Evolutionary conservation across 2,329 filamentous ascomycete species (phyloP).

Genomic region (Pseudogymnoascus sp.): DNA sequence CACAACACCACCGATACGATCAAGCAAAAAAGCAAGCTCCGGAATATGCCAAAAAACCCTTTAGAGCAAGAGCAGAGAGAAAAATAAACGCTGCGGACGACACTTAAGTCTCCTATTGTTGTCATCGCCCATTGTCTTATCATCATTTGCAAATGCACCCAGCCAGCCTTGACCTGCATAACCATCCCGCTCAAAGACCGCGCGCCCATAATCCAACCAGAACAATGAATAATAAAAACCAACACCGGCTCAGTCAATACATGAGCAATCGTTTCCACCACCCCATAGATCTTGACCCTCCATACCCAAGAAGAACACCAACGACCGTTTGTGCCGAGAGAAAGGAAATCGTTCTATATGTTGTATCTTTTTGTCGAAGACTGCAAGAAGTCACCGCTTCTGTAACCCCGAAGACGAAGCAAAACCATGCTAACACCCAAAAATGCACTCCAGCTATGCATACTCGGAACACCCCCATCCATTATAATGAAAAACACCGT

Average conservation of each 20-base stretch:
- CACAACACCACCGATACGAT: not conserved
- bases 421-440: constrained; percentile 28
- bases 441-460: constrained; percentile 21
- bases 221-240: constrained; percentile 12
- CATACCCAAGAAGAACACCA: constrained; percentile 24
- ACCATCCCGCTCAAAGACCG: not conserved
- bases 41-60: not conserved
- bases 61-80: not conserved
- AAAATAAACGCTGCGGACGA: constrained; percentile 1
- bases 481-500: constrained; percentile 23
- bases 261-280: constrained; percentile 14
- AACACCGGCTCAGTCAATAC: constrained; percentile 21
- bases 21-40: not conserved
- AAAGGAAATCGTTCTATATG: constrained; percentile 31
- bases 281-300: constrained; percentile 21
- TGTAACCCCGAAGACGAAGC: constrained; percentile 24
- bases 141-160: constrained; percentile 7
- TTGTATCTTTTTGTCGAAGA: constrained; percentile 26
- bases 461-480: constrained; percentile 28
- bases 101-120: not conserved
- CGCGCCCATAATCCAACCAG: not conserved
- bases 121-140: constrained; percentile 6
- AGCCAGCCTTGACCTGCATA: not conserved
- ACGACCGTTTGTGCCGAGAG: constrained; percentile 15
- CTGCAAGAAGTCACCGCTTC: constrained; percentile 30